These are phyloP conservation scores for Fragilaria radians DNA, from an alignment of 108 stramenopile genomes.

Conservation along the genomic window DNA sequence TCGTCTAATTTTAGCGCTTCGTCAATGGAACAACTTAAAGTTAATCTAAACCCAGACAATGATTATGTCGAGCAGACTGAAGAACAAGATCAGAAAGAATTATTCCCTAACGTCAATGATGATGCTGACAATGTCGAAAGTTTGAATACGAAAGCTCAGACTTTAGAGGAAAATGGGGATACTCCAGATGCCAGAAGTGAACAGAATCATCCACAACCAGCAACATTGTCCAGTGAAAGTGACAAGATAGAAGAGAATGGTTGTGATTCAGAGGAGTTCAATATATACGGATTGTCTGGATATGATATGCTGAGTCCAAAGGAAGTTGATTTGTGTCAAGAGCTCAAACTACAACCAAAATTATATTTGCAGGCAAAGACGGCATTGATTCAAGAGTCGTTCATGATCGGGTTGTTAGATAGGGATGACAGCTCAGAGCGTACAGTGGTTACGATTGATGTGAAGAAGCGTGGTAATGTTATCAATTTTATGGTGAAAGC, in stretches of 20 bases:
- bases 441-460: constrained; percentile 66
- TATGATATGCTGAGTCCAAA: constrained; percentile 57
- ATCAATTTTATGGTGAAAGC: constrained; percentile 75
- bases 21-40: too few species aligned
- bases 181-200: too few species aligned
- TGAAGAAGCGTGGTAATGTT: constrained; percentile 53
- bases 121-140: too few species aligned
- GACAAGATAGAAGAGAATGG: constrained; percentile 5
- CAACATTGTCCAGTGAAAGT: too few species aligned
- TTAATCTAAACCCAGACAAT: too few species aligned
- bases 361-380: constrained; percentile 76
- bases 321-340: constrained; percentile 60
- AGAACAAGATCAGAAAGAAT: too few species aligned
- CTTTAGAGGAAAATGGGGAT: too few species aligned
- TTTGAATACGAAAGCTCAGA: too few species aligned
- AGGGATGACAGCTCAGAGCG: constrained; percentile 32
- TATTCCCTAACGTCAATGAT: too few species aligned
- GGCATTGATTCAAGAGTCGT: constrained; percentile 67
- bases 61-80: too few species aligned
- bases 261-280: constrained; percentile 13
- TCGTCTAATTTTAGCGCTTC: background rate
- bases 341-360: constrained; percentile 44
- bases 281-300: constrained; percentile 27
- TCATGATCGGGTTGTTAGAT: constrained; percentile 49
- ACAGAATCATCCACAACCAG: too few species aligned